A percentile compares a stretch with the other conserved stretches of the same genome.
Evolutionary conservation across 2,329 filamentous ascomycete genomes (phyloP).

Genomic region (Colletotrichum lupini): DNA sequence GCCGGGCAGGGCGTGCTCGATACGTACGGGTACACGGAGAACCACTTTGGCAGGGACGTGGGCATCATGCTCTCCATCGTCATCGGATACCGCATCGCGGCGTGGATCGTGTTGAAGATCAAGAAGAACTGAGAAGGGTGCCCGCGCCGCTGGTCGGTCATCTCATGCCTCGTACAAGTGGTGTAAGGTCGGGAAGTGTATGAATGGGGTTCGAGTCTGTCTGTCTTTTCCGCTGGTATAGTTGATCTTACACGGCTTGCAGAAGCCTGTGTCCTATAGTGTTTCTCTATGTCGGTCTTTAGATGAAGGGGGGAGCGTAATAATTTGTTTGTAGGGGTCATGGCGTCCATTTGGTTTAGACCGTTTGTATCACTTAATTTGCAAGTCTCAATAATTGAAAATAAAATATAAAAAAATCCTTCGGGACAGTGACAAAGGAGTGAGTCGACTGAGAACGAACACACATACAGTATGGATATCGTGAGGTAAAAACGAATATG

Average conservation of each 20-base stretch:
- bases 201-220: background rate
- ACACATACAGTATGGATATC: no score
- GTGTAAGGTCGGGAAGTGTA: background rate
- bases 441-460: no score
- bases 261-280: background rate
- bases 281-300: background rate
- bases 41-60: slow-evolving; percentile 74
- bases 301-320: background rate
- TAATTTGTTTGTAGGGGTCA: background rate
- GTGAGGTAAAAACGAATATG: background rate
- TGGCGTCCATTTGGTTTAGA: background rate
- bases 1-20: slow-evolving; percentile 76
- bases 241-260: background rate
- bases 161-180: background rate
- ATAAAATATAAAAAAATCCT: background rate
- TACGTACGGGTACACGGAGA: slow-evolving; percentile 75
- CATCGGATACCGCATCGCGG: slow-evolving; percentile 75
- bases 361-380: background rate
- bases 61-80: slow-evolving; percentile 85
- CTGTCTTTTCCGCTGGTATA: background rate
- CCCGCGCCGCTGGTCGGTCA: background rate
- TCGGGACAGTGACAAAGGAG: background rate
- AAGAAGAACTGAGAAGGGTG: slow-evolving; percentile 25
- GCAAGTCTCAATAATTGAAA: background rate
- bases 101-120: slow-evolving; percentile 68